phyloP scores from a whole-genome alignment of 129 eudicot species.

The Heracleum sosnowskyi region DNA sequence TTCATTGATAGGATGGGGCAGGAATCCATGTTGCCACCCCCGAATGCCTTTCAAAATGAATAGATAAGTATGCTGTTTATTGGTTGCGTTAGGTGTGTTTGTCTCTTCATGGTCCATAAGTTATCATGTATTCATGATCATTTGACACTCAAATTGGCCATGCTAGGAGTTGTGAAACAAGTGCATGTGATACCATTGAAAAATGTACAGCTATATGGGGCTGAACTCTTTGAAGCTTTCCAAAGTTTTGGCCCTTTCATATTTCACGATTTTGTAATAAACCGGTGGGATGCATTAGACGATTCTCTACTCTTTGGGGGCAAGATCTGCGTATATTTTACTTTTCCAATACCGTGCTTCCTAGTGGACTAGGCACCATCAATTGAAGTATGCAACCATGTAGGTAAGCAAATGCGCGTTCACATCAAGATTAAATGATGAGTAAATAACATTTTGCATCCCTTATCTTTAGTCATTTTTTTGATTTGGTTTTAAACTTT shows the following conservation, averaged over 20 bases:
- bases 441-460: too few species aligned
- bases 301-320: not conserved
- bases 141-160: not conserved
- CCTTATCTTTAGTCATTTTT: too few species aligned
- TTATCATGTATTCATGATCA: not conserved
- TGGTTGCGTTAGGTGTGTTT: not conserved
- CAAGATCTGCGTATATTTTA: not conserved
- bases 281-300: too few species aligned
- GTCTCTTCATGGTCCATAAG: not conserved
- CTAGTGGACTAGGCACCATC: too few species aligned
- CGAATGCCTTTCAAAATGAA: too few species aligned
- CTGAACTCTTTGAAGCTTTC: not conserved
- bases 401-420: not conserved
- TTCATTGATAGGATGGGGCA: not conserved
- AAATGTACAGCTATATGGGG: not conserved
- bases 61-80: not conserved
- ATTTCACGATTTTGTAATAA: not conserved
- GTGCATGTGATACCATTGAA: not conserved
- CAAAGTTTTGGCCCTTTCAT: not conserved
- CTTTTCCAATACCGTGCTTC: not conserved
- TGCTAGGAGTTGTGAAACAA: not conserved
- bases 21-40: not conserved
- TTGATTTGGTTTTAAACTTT: too few species aligned
- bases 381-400: not conserved
- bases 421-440: not conserved